A percentile compares a stretch with the other conserved stretches of the same genome.
These are phyloP conservation scores for Boletus fagicola DNA, from an alignment of 768 basidiomycete species.

Conservation along the genomic window DNA sequence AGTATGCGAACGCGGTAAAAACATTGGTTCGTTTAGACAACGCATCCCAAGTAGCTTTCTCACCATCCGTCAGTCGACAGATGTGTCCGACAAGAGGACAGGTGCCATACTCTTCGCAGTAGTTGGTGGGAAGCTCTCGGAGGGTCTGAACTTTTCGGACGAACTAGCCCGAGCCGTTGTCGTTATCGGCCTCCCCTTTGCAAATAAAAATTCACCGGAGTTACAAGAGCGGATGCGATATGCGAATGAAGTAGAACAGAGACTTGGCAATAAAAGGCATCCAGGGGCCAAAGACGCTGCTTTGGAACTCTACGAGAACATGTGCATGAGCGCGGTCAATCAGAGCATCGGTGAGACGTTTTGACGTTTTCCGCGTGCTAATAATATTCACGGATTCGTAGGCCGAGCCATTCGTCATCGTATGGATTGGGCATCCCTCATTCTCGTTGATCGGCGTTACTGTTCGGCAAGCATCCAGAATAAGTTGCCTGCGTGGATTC, in stretches of 20 bases:
- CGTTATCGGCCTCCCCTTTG: constrained; percentile 88
- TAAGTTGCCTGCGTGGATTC: constrained; percentile 94
- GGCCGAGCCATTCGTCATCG: constrained; percentile 92
- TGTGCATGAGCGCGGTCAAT: constrained; percentile 94
- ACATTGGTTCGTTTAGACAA: constrained; percentile 16
- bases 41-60: background rate
- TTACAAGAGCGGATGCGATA: constrained; percentile 90
- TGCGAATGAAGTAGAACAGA: constrained; percentile 61
- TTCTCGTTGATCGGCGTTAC: constrained; percentile 87
- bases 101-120: constrained; percentile 92
- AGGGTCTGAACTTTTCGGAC: constrained; percentile 80
- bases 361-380: background rate
- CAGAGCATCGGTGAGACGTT: constrained; percentile 82
- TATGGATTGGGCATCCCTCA: constrained; percentile 86
- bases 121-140: constrained; percentile 95
- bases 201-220: constrained; percentile 88
- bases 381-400: constrained; percentile 30
- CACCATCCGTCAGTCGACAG: constrained; percentile 17
- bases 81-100: constrained; percentile 31
- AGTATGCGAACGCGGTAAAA: constrained; percentile 58
- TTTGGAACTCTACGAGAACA: constrained; percentile 83
- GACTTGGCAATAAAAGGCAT: constrained; percentile 33
- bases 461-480: constrained; percentile 58
- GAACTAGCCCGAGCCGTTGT: constrained; percentile 83
- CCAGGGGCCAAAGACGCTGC: constrained; percentile 61